Evolutionary conservation across 75 land plant species (phyloP), one percentile per base, ranked within the genome.

Genomic region (Larix kaempferi): DNA sequence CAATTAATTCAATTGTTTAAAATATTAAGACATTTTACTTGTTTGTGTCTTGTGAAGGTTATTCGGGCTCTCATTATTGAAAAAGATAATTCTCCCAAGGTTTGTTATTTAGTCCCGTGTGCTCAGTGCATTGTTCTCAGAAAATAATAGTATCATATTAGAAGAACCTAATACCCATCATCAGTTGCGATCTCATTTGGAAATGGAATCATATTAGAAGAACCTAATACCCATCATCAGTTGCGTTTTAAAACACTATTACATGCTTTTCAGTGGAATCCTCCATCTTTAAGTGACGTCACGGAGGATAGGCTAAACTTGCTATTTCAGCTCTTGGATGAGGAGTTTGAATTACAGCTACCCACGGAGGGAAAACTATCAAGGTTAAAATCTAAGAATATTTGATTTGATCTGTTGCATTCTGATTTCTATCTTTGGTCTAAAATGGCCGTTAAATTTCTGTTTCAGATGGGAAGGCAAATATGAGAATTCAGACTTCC

Each of bases 31-130:
- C 6, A 54, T 4, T 59, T 52, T 73, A 39, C 39, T 21, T 76
- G n/a, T 33, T 7, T 78, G 23, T 67, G 37, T 17, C 44, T n/a
- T 75, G 55, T 78, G 78, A 78, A 97, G 99, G 99, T 95, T 56
- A 94, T 94, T 5, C 79, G 99, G 83, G 91, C 98, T 78, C 73
- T 88, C 27, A 84, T 80, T 57, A 88, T 94, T 19, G 98, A 97
- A 72, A 94, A 92, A 66, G 99, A 95, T 80, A 94, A 94, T 77
- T 60, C 84, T 76, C 99, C 99, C 49, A 94, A 92, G 91, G 99
- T 91, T 74, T 60, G 44, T 59, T 41, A 71, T 72, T 57, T 26
- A 66, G 44, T 14, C 41, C 7, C 10, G 37, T n/a, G n/a, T n/a
- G n/a, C 66, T 71, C 8, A 75, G 35, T 16, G 37, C 29, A 37